Evolutionary conservation across 2,329 filamentous ascomycete genomes (phyloP), one percentile per base, ranked within the genome.

Genomic region (Beauveria asiatica): DNA sequence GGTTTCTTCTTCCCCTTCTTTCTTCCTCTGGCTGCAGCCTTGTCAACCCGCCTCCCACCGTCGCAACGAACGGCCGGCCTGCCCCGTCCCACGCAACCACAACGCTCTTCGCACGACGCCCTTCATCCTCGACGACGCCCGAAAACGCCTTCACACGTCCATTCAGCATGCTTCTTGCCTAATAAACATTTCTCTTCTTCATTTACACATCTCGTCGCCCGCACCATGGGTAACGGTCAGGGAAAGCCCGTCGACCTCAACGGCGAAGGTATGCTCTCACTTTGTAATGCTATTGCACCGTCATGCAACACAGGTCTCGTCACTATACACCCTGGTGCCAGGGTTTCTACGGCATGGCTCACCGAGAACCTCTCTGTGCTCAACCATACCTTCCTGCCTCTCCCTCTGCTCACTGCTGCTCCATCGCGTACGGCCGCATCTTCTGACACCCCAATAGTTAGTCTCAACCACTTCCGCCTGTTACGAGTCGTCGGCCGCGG

Each of bases 401-500:
- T 23, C 30, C 13, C 19, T 27, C 54, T 30, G 13, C 25, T 21
- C 61, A 64, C n/a, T 30, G 13, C 19, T 21, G 41, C 42, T 44
- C n/a, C 37, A 9, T 45, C 1, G 11, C 30, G 6, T 63, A 64
- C 62, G 51, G 61, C 19, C 25, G 11, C 9, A 19, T 42, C 11
- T 46, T 48, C 50, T 59, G 11, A 59, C 57, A 37, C 2, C 41
- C 2, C 23, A 16, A 48, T 68, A 96, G 94, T 96, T 68, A 97
- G 93, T 74, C 86, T 99, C 68, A 97, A 97, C 71, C 94, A 99
- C 76, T 99, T 99, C 75, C 90, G 93, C 66, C 82, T 99, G 60
- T 79, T 97, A 65, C 88, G 94, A 71, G 94, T 99, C 64, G 94
- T 99, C 67, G 94, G 94, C 66, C 95, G 96, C 75, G 94, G 94